These are phyloP conservation scores for Isabelozyma heimii DNA, from an alignment of 805 yeast species.

Conservation along the genomic window DNA sequence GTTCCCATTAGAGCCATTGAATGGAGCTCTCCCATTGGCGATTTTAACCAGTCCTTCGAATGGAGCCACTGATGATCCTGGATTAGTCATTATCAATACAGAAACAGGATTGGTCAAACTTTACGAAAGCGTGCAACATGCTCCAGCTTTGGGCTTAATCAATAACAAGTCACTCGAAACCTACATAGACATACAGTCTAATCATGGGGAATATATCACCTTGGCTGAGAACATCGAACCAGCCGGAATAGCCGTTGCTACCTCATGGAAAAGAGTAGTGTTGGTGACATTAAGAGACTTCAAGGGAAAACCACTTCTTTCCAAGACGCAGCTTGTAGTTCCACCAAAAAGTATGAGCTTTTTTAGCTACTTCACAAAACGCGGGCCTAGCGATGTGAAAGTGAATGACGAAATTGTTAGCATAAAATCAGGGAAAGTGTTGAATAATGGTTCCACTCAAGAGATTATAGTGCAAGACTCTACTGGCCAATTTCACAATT, in stretches of 20 bases:
- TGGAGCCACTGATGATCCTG: conserved; percentile 55
- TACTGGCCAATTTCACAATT: conserved; percentile 35
- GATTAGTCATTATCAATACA: conserved; percentile 64
- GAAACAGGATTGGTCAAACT: conserved; percentile 59
- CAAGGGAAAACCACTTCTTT: conserved; percentile 56
- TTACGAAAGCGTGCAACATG: conserved; percentile 72
- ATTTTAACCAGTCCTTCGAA: conserved; percentile 57
- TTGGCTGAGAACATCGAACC: conserved; percentile 64
- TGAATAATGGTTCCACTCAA: conserved; percentile 48
- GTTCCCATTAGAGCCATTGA: conserved; percentile 39
- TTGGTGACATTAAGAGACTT: conserved; percentile 64
- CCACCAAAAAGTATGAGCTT: conserved; percentile 7
- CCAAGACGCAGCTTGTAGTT: conserved; percentile 28
- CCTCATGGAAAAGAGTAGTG: conserved; percentile 65
- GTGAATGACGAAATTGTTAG: conserved; percentile 53
- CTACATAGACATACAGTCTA: conserved; percentile 29
- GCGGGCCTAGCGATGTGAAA: conserved; percentile 7
- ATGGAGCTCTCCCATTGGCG: conserved; percentile 46
- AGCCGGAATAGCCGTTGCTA: conserved; percentile 68
- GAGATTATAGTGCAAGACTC: conserved; percentile 45
- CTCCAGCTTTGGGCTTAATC: conserved; percentile 62
- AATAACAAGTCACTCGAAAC: conserved; percentile 44
- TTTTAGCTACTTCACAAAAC: conserved; percentile 3
- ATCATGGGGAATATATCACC: conserved; percentile 54
- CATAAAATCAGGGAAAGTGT: conserved; percentile 51